Base-by-base conservation (phyloP, 768 basidiomycete genomes). In the Trametes elegans region DNA sequence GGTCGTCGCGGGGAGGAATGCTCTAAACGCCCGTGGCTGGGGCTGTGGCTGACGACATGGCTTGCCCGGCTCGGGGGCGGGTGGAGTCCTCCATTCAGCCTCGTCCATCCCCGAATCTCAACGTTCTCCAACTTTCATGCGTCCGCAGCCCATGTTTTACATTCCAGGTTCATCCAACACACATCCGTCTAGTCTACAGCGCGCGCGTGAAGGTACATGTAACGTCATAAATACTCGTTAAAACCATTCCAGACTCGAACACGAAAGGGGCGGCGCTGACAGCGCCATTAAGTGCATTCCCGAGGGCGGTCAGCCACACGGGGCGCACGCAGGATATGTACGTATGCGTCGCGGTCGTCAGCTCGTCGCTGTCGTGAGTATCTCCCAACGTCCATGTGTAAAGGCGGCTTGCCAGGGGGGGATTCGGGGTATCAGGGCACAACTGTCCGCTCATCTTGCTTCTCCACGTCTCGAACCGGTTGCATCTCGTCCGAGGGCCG, bases 31-130 rank as follows among this genome's bases (percentile, higher is more conserved):
- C 31, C 41, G 19, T 26, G 3, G 40, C 49, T 26, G 46, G 46
- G 48, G 48, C 48, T 11, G 48, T 40, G 48, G 48, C 48, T 49
- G 48, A 49, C 48, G 48, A 49, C 48, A 49, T 40, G 9, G 26
- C 26, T n/a, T n/a, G n/a, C n/a, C n/a, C n/a, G n/a, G n/a, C n/a
- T n/a, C n/a, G n/a, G n/a, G n/a, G n/a, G n/a, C n/a, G n/a, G n/a
- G n/a, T n/a, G n/a, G n/a, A n/a, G n/a, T n/a, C n/a, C n/a, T n/a
- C n/a, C n/a, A n/a, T n/a, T n/a, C n/a, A n/a, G n/a, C n/a, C n/a
- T n/a, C n/a, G n/a, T n/a, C n/a, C n/a, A n/a, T n/a, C n/a, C n/a
- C n/a, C n/a, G n/a, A n/a, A n/a, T n/a, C n/a, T n/a, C n/a, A n/a
- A n/a, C n/a, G n/a, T n/a, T n/a, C n/a, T n/a, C n/a, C n/a, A n/a